Conservation (phyloP, 208 protist species). For the Wallacemonas sp. region DNA sequence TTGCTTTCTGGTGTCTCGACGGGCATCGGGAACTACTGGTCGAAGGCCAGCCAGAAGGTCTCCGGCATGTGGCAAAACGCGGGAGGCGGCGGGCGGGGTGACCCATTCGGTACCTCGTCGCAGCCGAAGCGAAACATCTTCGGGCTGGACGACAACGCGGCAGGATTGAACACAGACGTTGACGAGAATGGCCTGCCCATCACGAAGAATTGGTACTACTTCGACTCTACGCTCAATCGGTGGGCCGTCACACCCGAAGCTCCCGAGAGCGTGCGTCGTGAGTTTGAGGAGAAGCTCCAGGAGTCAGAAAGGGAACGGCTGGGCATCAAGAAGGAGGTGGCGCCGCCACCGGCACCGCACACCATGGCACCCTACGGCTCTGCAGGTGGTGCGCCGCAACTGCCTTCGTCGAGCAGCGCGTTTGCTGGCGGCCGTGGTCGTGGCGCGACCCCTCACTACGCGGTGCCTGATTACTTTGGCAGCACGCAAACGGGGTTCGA, state of each 20-base stretch:
- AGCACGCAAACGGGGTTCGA: not conserved
- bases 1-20: not conserved
- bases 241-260: constrained; percentile 77
- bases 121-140: not conserved
- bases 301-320: constrained; percentile 57
- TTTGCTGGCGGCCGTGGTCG: constrained; percentile 9
- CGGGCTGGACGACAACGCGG: constrained; percentile 7
- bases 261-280: constrained; percentile 58
- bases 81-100: constrained; percentile 1
- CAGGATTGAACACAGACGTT: constrained; percentile 45
- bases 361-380: not conserved
- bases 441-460: constrained; percentile 51
- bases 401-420: not conserved
- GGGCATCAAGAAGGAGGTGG: constrained; percentile 33
- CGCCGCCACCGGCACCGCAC: constrained; percentile 29
- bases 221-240: constrained; percentile 54
- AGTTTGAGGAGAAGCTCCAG: constrained; percentile 56
- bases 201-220: constrained; percentile 86
- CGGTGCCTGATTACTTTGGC: constrained; percentile 66
- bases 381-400: constrained; percentile 7
- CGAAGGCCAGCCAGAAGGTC: constrained; percentile 8
- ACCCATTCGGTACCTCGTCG: not conserved
- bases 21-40: constrained; percentile 4
- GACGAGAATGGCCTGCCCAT: constrained; percentile 83
- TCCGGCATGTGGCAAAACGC: not conserved